Conservation (phyloP, 2,329 filamentous ascomycete genomes). For the Curvularia spicifera region DNA sequence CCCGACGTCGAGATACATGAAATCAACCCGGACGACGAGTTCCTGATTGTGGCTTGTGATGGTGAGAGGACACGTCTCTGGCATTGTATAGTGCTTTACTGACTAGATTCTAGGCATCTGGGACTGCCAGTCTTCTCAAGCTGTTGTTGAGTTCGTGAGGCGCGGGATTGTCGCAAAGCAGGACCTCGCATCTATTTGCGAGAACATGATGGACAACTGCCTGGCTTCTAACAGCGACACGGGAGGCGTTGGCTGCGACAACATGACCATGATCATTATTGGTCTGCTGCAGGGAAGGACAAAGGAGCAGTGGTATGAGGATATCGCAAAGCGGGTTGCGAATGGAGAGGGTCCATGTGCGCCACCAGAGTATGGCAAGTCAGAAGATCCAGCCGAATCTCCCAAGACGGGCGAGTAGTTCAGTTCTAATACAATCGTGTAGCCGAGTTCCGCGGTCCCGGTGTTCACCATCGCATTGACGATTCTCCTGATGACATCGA, state of each 20-base stretch:
- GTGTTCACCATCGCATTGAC: conserved; percentile 58
- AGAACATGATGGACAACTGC: conserved; percentile 99
- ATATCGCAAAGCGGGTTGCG: conserved; percentile 90
- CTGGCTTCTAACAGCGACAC: conserved; percentile 97
- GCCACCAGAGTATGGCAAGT: conserved; percentile 98
- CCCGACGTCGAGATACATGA: conserved; percentile 94
- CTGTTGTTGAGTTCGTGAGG: conserved; percentile 94
- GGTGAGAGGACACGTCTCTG: conserved; percentile 37
- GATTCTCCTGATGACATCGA: conserved; percentile 68
- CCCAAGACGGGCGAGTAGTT: conserved; percentile 42
- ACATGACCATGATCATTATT: conserved; percentile 97
- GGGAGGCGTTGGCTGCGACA: conserved; percentile 96
- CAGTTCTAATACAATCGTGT: conserved; percentile 46
- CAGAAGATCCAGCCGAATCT: conserved; percentile 52
- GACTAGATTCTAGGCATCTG: conserved; percentile 76
- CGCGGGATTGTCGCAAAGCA: conserved; percentile 97
- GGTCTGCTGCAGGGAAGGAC: conserved; percentile 88
- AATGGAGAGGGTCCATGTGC: conserved; percentile 98
- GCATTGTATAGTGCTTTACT: conserved; percentile 13
- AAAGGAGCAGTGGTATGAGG: conserved; percentile 98
- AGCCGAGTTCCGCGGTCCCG: conserved; percentile 60
- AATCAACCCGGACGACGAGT: conserved; percentile 91
- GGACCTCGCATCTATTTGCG: conserved; percentile 91
- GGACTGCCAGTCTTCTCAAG: conserved; percentile 99
- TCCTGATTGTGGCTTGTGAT: conserved; percentile 60